Evolutionary conservation across 352 stramenopile species (phyloP).

Genomic region (Globisporangium carolinianum): DNA sequence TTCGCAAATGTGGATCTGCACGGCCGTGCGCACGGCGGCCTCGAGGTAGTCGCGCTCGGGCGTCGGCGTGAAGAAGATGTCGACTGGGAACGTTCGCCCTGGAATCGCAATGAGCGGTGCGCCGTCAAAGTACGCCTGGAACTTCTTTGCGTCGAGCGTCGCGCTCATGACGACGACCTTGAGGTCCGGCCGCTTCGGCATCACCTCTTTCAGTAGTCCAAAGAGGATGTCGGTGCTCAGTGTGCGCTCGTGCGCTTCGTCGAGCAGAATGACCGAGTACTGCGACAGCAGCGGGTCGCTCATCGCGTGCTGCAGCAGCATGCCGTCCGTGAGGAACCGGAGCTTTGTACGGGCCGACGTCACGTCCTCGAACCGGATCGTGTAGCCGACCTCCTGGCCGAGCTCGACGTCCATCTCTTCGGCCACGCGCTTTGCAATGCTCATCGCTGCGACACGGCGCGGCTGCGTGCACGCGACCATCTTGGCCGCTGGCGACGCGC

Average conservation of each 20-base stretch:
- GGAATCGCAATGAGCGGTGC: conserved; percentile 93
- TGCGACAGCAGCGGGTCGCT: conserved; percentile 93
- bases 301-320: conserved; percentile 97
- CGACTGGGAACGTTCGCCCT: conserved; percentile 96
- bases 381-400: conserved; percentile 98
- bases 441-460: conserved; percentile 96
- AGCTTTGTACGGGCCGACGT: conserved; percentile 80
- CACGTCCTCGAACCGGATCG: conserved; percentile 99
- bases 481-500: conserved; percentile 44
- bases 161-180: conserved; percentile 99
- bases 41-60: conserved; percentile 98
- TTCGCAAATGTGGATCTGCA: conserved; percentile 98
- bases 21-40: conserved; percentile 67
- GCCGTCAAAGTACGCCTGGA: conserved; percentile 92
- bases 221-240: conserved; percentile 98
- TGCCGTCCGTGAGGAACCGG: conserved; percentile 85
- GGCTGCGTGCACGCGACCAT: conserved; percentile 97
- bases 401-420: conserved; percentile 98
- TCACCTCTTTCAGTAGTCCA: conserved; percentile 96
- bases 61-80: conserved; percentile 97
- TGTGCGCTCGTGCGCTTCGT: conserved; percentile 97
- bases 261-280: conserved; percentile 96
- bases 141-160: conserved; percentile 97
- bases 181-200: conserved; percentile 91
- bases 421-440: conserved; percentile 95